Evolutionary conservation across 306 rosid genomes (phyloP).

Genomic region (Trifolium pratense): DNA sequence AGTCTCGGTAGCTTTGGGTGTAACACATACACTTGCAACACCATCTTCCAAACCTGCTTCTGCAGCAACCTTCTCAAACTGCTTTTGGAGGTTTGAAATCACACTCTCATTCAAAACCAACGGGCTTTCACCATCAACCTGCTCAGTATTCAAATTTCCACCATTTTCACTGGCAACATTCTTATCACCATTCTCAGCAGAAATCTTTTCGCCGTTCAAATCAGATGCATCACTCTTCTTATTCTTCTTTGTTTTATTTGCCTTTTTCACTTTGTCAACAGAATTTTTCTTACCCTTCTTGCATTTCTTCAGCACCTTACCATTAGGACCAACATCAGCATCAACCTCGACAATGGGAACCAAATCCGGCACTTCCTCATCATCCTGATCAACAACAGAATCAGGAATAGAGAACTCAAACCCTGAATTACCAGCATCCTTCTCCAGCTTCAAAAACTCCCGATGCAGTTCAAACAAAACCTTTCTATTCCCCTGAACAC

Average conservation of each 20-base stretch:
- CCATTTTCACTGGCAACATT: slow-evolving; percentile 46
- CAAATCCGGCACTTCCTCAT: slow-evolving; percentile 64
- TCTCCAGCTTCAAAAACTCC: slow-evolving; percentile 78
- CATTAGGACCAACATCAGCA: slow-evolving; percentile 47
- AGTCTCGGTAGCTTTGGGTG: slow-evolving; percentile 44
- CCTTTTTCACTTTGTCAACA: slow-evolving; percentile 33
- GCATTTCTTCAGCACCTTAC: slow-evolving; percentile 56
- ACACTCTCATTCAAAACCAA: slow-evolving; percentile 55
- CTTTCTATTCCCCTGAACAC: slow-evolving; percentile 86
- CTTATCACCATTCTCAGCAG: slow-evolving; percentile 35
- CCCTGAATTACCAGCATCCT: slow-evolving; percentile 64
- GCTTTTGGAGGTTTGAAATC: slow-evolving; percentile 82
- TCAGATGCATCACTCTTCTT: slow-evolving; percentile 36
- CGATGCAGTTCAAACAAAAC: slow-evolving; percentile 67
- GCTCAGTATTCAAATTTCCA: slow-evolving; percentile 41
- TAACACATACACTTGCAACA: slow-evolving; percentile 50
- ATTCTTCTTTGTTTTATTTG: slow-evolving; percentile 44
- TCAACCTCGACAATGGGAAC: slow-evolving; percentile 56
- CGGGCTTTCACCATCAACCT: slow-evolving; percentile 30
- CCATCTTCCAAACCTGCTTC: slow-evolving; percentile 69
- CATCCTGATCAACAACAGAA: slow-evolving; percentile 43
- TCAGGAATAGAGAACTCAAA: slow-evolving; percentile 58
- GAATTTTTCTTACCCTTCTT: slow-evolving; percentile 47
- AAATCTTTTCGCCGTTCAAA: slow-evolving; percentile 22
- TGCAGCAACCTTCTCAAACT: slow-evolving; percentile 86